These are phyloP conservation scores for Ceratobasidium sp. DNA, from an alignment of 1,284 basidiomycete species.

Conservation along the genomic window DNA sequence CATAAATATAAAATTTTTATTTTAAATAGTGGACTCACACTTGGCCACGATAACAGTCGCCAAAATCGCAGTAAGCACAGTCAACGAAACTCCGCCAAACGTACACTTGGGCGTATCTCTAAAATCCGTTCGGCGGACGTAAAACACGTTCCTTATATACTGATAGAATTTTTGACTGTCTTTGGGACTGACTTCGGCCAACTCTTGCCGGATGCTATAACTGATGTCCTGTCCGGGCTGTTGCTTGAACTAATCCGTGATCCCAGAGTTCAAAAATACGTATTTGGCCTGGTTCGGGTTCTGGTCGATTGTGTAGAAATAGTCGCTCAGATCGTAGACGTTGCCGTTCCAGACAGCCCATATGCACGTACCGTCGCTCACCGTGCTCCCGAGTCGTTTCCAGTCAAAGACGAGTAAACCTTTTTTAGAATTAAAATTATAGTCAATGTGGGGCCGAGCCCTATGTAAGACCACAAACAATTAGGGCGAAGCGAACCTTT, in stretches of 20 bases:
- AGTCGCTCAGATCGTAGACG: conserved; percentile 92
- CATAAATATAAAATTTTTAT: neutral
- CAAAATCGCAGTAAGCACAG: conserved; percentile 83
- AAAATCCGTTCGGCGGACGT: conserved; percentile 85
- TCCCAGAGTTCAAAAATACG: conserved; percentile 74
- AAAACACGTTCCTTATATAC: conserved; percentile 89
- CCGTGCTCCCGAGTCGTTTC: conserved; percentile 63
- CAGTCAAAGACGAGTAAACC: conserved; percentile 68
- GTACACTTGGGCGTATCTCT: conserved; percentile 84
- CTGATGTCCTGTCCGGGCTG: conserved; percentile 89
- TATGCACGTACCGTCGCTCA: conserved; percentile 56
- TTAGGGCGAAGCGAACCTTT: conserved; percentile 92
- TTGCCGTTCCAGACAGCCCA: conserved; percentile 84
- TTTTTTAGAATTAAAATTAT: no score
- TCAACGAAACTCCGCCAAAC: conserved; percentile 88
- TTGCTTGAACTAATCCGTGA: conserved; percentile 82
- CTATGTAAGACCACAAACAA: no score
- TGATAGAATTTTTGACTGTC: conserved; percentile 68
- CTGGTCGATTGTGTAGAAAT: conserved; percentile 77
- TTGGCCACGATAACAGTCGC: conserved; percentile 87
- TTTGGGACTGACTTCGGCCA: conserved; percentile 67
- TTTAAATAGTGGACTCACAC: conserved; percentile 70
- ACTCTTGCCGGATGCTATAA: conserved; percentile 68
- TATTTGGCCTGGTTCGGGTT: conserved; percentile 66
- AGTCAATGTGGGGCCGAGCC: no score